Conservation (phyloP, 371 early-diverging fungal species). For the Lichtheimia corymbifera region DNA sequence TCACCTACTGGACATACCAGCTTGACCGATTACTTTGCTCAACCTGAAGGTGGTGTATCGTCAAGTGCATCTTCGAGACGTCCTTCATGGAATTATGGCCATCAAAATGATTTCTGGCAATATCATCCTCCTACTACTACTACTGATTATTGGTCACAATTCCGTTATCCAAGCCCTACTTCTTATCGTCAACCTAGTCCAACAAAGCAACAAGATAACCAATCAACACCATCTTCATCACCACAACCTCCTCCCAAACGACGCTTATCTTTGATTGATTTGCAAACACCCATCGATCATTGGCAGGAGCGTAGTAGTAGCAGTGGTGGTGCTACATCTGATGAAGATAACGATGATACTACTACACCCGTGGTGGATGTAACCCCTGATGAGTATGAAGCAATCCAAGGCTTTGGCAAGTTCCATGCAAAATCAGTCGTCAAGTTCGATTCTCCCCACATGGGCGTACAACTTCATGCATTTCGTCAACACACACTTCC, state of each 20-base stretch:
- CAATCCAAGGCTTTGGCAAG: constrained; percentile 42
- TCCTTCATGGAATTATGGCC: too few species aligned
- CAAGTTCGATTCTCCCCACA: constrained; percentile 17
- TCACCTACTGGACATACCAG: not conserved
- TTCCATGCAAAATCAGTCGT: constrained; percentile 4
- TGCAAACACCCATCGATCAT: constrained; percentile 20
- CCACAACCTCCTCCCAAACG: constrained; percentile 8
- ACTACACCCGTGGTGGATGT: constrained; percentile 25
- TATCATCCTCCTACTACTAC: too few species aligned
- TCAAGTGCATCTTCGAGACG: too few species aligned
- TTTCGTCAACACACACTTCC: constrained; percentile 34
- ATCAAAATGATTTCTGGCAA: too few species aligned
- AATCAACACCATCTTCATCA: too few species aligned
- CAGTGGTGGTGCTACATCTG: constrained; percentile 5
- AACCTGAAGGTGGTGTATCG: too few species aligned
- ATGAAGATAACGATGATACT: constrained; percentile 5
- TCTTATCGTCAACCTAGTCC: too few species aligned
- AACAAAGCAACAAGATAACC: too few species aligned
- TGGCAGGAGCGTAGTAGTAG: not conserved
- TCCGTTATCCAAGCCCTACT: too few species aligned
- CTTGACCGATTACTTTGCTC: too few species aligned
- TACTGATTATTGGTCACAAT: too few species aligned
- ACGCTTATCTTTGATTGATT: constrained; percentile 16
- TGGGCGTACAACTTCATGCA: constrained; percentile 35
- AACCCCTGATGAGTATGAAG: constrained; percentile 45